Base-by-base conservation (phyloP, 2,329 filamentous ascomycete species). In the Epicoccum sorghinum region DNA sequence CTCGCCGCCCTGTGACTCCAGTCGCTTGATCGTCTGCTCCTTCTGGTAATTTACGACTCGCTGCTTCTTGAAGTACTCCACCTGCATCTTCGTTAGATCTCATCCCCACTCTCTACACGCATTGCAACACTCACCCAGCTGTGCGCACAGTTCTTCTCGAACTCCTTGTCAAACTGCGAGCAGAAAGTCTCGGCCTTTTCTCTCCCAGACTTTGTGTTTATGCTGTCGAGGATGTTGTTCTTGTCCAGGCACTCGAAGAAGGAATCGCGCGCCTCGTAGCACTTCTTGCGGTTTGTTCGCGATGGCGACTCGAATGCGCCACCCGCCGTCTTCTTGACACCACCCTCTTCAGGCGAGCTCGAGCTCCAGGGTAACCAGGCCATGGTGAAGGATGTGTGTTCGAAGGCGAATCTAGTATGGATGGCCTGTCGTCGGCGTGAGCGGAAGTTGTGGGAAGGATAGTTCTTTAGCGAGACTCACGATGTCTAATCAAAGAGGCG, bases 11-110 rank as follows among this genome's bases (percentile, higher is more conserved):
- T 82, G 69, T 62, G 76, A 73, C 70, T 77, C 74, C 48, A 75
- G 72, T 58, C 60, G 67, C 54, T 73, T 74, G 59, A 75, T 73
- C 23, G 91, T 89, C 77, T 87, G 82, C 69, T 90, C 88, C 77
- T 93, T 91, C 67, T 96, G 90, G 70, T 90, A 84, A 66, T 99
- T 95, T 78, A 96, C 93, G 32, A 98, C 91, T 68, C 95, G 84
- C 78, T 92, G 89, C 77, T 97, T 93, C 81, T 98, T 97, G 79
- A 99, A 99, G 77, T 99, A 98, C 77, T 92, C 91, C 57, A 97
- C 90, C 91, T 95, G 66, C 41, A 47, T 13, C 45, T 42, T 64
- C 37, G 63, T 56, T n/a, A 45, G 23, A 18, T 18, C 29, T 29
- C 27, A 9, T 7, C 3, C 27, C 27, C 27, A 29, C 9, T 9